Evolutionary conservation across 805 yeast genomes (phyloP).

Genomic region (Metschnikowia similis): DNA sequence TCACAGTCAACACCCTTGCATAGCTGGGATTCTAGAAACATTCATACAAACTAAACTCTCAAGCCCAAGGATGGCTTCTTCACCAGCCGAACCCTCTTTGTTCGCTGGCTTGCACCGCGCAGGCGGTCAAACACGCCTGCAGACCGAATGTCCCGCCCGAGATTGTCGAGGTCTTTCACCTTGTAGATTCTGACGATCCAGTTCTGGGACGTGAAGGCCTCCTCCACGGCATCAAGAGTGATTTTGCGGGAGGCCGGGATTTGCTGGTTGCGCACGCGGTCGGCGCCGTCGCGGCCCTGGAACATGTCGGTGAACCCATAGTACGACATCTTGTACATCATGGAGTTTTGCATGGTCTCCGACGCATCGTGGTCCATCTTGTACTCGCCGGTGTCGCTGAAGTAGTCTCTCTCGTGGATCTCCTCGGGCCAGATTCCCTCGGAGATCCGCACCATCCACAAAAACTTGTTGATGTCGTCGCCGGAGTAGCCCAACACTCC

Average conservation of each 20-base stretch:
- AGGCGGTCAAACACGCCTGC: constrained; percentile 51
- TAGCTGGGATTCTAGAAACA: no score
- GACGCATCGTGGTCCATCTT: constrained; percentile 80
- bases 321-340: constrained; percentile 93
- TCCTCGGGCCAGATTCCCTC: constrained; percentile 99
- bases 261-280: constrained; percentile 84
- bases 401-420: constrained; percentile 76
- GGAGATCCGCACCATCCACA: constrained; percentile 99
- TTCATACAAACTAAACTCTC: constrained; percentile 31
- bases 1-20: no score
- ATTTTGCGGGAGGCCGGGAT: constrained; percentile 49
- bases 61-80: constrained; percentile 55
- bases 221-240: constrained; percentile 75
- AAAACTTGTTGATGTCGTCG: constrained; percentile 91
- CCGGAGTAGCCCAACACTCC: constrained; percentile 92
- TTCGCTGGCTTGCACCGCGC: constrained; percentile 21
- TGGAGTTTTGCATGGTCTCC: constrained; percentile 77
- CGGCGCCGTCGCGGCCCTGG: constrained; percentile 59
- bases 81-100: constrained; percentile 38
- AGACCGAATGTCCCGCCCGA: constrained; percentile 73
- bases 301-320: constrained; percentile 76
- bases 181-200: constrained; percentile 95
- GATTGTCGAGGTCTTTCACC: constrained; percentile 80
- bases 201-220: constrained; percentile 91
- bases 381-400: constrained; percentile 83